Base-by-base conservation (phyloP, 1,139 yeast species). In the Yamadazyma pseudoaaseri region DNA sequence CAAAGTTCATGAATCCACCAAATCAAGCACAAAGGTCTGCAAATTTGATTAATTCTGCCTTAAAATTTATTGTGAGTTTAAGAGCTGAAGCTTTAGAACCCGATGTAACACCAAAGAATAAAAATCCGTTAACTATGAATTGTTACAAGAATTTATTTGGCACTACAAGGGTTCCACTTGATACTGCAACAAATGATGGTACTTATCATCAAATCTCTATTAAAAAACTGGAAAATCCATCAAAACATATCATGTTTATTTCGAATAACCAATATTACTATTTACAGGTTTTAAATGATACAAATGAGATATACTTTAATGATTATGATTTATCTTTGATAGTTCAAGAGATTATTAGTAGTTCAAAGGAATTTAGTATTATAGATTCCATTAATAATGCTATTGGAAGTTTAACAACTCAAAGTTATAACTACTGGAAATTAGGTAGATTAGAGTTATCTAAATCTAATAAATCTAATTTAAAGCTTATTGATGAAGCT, bases 361-460 rank as follows among this genome's bases (percentile, higher is more conserved):
- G 72, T 36, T 61, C 81, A 1, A 45, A 51, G 8, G 43, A 51
- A 3, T 58, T 65, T 15, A 69, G 63, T 38, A 56, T 60, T 15
- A 58, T 72, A 18, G 72, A 68, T 33, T 49, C 68, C 3, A 66
- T 72, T 20, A 70, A 69, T 40, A 70, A 78, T 35, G 81, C 87
- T 0, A 61, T 83, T 42, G 89, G 90, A 4, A 69, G 86, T 4
- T 65, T 83, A 35, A 81, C 92, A 2, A 79, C 90, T 0, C 89
- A 82, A 51, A 65, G 77, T 10, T 78, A 73, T 51, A 65, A 69
- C 22, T 62, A 73, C 38, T 84, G 94, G 94, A 76, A 67, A 41
- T 57, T 62, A 30, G 81, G 81, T 1, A 64, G 90, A 36, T 37
- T 62, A 5, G 77, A 75, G 37, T 62, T 80, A 32, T 65, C 64